A percentile compares a stretch with the other conserved stretches of the same genome.
Evolutionary conservation across 164 flowering plant species (phyloP).

Genomic region (Magnolia officinalis): DNA sequence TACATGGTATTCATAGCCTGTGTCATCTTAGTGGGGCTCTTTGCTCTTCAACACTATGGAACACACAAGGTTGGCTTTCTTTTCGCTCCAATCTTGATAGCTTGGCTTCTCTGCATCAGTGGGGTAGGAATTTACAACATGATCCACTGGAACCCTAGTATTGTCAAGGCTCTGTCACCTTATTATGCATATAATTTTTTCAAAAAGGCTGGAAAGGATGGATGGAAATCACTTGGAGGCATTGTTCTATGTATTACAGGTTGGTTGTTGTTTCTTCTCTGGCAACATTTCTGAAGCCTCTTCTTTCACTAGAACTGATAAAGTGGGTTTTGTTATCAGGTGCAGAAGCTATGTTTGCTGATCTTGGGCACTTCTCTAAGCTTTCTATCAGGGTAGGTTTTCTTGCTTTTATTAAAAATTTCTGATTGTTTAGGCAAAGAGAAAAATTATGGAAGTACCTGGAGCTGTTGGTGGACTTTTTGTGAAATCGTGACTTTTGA

Average conservation of each 20-base stretch:
- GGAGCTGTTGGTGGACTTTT: too few relatives aligned
- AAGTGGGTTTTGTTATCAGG: constrained; percentile 31
- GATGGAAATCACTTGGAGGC: constrained; percentile 63
- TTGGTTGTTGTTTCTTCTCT: constrained; percentile 14
- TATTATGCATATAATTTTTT: constrained; percentile 45
- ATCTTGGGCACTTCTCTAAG: constrained; percentile 67
- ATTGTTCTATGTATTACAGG: constrained; percentile 62
- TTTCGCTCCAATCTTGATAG: constrained; percentile 55
- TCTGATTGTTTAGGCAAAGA: neutral
- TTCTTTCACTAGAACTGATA: neutral
- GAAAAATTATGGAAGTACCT: too few relatives aligned
- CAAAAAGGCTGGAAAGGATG: constrained; percentile 36
- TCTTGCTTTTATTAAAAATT: neutral
- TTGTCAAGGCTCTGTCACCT: constrained; percentile 51
- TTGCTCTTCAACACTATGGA: constrained; percentile 63
- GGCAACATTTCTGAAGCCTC: neutral
- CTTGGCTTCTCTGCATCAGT: constrained; percentile 63
- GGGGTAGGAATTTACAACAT: constrained; percentile 60
- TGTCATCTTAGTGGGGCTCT: constrained; percentile 48
- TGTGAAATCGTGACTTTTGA: too few relatives aligned
- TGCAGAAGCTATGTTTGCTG: constrained; percentile 79
- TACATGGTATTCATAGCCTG: constrained; percentile 40
- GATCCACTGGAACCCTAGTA: constrained; percentile 42
- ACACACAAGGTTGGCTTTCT: constrained; percentile 55
- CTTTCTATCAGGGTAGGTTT: constrained; percentile 45